Conservation (phyloP, 2,329 filamentous ascomycete species). For the Ascochyta fabae region DNA sequence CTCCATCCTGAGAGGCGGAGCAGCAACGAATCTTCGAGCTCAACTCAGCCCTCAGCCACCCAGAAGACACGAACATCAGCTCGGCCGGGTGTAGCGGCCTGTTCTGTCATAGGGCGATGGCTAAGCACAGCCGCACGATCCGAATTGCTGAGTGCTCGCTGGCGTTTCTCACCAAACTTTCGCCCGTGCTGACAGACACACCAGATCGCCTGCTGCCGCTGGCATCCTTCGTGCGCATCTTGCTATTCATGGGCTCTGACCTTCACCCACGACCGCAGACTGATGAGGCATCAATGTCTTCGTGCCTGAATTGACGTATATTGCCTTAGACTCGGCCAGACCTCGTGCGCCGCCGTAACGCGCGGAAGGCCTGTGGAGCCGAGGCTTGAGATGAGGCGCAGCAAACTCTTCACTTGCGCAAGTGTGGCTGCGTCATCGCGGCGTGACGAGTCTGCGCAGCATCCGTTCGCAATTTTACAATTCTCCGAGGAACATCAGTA, state of each 20-base stretch:
- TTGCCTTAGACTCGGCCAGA: neutral
- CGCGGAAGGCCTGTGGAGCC: conserved; percentile 13
- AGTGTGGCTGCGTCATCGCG: conserved; percentile 25
- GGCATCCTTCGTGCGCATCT: neutral
- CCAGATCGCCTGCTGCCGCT: neutral
- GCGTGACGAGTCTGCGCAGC: conserved; percentile 9
- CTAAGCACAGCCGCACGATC: conserved; percentile 18
- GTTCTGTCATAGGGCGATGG: conserved; percentile 14
- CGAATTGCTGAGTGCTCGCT: conserved; percentile 7
- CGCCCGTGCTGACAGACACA: neutral
- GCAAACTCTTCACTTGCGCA: conserved; percentile 10
- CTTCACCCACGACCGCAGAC: neutral
- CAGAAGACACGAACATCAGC: conserved; percentile 19
- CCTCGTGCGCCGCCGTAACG: conserved; percentile 8
- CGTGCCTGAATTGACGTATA: neutral
- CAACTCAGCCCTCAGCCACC: conserved; percentile 40
- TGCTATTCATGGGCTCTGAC: neutral
- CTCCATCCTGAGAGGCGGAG: conserved; percentile 36
- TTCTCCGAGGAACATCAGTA: conserved; percentile 1
- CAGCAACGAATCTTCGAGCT: conserved; percentile 33
- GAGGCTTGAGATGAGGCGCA: conserved; percentile 25
- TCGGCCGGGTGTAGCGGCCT: conserved; percentile 27
- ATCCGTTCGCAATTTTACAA: conserved; percentile 3
- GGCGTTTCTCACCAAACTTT: neutral
- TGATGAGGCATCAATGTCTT: neutral